Evolutionary conservation across 2,329 filamentous ascomycete genomes (phyloP).

Genomic region (Ceratocystis huliohia): DNA sequence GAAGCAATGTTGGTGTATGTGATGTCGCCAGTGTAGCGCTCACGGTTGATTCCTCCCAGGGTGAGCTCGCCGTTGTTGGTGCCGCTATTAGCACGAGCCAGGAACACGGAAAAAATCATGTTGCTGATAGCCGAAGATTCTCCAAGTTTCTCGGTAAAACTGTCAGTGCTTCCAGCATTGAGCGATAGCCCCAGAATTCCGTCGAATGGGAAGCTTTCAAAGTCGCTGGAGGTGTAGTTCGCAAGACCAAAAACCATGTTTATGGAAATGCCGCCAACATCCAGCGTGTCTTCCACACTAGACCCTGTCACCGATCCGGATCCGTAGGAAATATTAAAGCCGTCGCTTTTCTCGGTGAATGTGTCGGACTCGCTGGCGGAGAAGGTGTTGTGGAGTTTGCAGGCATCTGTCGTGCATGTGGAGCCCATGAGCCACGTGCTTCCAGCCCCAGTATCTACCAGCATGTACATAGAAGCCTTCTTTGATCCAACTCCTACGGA

Average conservation of each 20-base stretch:
- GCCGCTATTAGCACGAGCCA: constrained; percentile 55
- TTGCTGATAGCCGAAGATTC: constrained; percentile 43
- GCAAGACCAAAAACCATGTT: constrained; percentile 61
- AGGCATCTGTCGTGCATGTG: constrained; percentile 53
- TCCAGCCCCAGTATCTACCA: constrained; percentile 53
- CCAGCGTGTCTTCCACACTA: constrained; percentile 52
- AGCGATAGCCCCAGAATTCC: constrained; percentile 72
- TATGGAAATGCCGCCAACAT: constrained; percentile 52
- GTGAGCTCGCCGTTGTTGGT: constrained; percentile 61
- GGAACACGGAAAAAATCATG: constrained; percentile 48
- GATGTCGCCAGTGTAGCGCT: constrained; percentile 55
- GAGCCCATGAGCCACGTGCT: constrained; percentile 77
- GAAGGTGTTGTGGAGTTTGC: constrained; percentile 56
- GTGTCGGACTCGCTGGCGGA: constrained; percentile 53
- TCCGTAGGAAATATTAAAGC: constrained; percentile 62
- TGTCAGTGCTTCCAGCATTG: constrained; percentile 45
- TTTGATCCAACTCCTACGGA: constrained; percentile 44
- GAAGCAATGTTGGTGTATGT: constrained; percentile 47
- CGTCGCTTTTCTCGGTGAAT: constrained; percentile 38
- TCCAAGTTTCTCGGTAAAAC: constrained; percentile 52
- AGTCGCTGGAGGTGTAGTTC: constrained; percentile 57
- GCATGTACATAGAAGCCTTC: constrained; percentile 44
- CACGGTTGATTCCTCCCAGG: constrained; percentile 57
- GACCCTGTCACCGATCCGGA: constrained; percentile 59
- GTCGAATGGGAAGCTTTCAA: constrained; percentile 69